Evolutionary conservation across 148 eudicot species (phyloP).

Genomic region (Tetragonia tetragonoides): DNA sequence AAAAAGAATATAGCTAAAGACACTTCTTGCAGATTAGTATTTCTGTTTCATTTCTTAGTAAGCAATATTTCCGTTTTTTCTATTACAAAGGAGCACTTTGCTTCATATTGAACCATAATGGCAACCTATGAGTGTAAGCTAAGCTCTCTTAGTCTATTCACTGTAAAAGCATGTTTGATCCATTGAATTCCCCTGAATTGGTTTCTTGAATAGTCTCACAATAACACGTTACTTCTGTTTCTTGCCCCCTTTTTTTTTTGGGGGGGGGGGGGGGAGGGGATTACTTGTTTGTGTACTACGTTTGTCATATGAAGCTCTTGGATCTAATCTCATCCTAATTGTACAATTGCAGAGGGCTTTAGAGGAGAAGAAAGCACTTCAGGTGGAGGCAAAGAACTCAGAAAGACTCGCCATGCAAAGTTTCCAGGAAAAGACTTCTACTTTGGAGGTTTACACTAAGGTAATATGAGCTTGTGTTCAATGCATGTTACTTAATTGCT

Average conservation of each 20-base stretch:
- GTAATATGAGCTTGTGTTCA: constrained; percentile 31
- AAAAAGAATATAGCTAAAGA: background rate
- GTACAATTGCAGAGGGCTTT: constrained; percentile 53
- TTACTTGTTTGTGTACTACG: background rate
- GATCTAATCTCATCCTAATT: constrained; percentile 7
- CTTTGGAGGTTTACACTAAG: constrained; percentile 76
- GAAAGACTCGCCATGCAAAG: constrained; percentile 65
- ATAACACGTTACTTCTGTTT: background rate
- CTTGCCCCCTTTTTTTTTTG: background rate
- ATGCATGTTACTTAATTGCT: constrained; percentile 4
- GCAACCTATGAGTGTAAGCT: background rate
- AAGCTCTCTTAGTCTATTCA: background rate
- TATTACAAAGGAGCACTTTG: background rate
- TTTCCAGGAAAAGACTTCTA: constrained; percentile 66
- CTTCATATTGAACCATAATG: background rate
- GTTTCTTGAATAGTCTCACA: background rate
- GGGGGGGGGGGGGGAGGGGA: background rate
- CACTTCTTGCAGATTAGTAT: background rate
- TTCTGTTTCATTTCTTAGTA: background rate
- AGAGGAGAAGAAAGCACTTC: constrained; percentile 73
- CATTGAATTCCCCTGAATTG: background rate
- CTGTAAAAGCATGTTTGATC: background rate
- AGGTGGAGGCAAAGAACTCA: constrained; percentile 65
- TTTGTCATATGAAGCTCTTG: background rate
- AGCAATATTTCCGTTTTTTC: background rate